Percentiles rank a stretch among this genome's conserved stretches.
These are phyloP conservation scores for Saprolegnia diclina DNA, from an alignment of 352 stramenopile species.

Conservation along the genomic window DNA sequence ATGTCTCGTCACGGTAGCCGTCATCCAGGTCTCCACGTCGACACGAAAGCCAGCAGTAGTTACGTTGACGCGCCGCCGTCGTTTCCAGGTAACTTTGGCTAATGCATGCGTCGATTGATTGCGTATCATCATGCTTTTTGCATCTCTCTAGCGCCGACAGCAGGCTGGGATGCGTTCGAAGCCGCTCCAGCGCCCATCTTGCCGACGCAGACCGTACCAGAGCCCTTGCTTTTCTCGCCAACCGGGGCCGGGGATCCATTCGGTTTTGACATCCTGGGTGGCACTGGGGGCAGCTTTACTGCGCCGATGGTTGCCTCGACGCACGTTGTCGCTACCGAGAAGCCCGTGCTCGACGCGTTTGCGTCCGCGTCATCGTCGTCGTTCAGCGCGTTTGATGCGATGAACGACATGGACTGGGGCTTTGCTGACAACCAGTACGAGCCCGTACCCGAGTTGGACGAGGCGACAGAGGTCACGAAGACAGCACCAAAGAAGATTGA, in stretches of 20 bases:
- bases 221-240: slow-evolving; percentile 3
- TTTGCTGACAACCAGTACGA: slow-evolving; percentile 10
- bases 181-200: neutral
- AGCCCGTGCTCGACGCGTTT: slow-evolving; percentile 19
- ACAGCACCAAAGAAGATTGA: neutral
- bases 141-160: neutral
- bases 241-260: neutral
- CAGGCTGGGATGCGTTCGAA: neutral
- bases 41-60: neutral
- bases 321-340: neutral
- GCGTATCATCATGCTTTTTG: neutral
- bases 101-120: slow-evolving; percentile 15
- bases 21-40: slow-evolving; percentile 10
- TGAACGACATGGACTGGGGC: slow-evolving; percentile 23
- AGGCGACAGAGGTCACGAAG: neutral
- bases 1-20: neutral
- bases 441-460: neutral
- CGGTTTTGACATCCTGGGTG: slow-evolving; percentile 4
- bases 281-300: slow-evolving; percentile 10
- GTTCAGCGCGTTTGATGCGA: slow-evolving; percentile 21
- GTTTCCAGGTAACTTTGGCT: slow-evolving; percentile 10
- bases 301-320: neutral
- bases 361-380: neutral
- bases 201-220: too few relatives aligned
- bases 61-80: slow-evolving; percentile 6